Base-by-base conservation (phyloP, 306 rosid species). In the Gillenia trifoliata region DNA sequence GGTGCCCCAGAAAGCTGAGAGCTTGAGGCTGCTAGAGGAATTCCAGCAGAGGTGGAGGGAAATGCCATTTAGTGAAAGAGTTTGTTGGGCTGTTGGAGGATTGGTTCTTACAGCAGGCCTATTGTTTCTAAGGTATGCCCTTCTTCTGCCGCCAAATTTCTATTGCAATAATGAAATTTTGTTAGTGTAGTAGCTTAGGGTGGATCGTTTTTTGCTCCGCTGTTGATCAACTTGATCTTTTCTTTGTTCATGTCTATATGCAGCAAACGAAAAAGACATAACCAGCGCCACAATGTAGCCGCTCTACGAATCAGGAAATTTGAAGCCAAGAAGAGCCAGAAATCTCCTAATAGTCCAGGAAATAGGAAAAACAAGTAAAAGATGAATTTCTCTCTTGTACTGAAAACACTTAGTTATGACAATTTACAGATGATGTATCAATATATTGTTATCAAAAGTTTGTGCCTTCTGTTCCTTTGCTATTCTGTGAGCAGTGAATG, bases 51-150 rank as follows among this genome's bases (percentile, higher is more conserved):
- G 88, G 90, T 29, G 66, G 55, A 84, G 69, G 81, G 76, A 79
- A 72, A 90, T 90, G 95, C 84, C 93, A 57, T 87, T 87, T 47
- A 81, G 59, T 17, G 95, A 92, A 76, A 85, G 86, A 84, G 89
- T 94, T 85, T 90, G 91, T 43, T 94, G 99, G 99, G 96, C 96
- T 36, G 86, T 94, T 2, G 97, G 97, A 79, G 96, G 97, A 82
- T 81, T 94, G 95, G 96, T 92, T 76, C 91, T 94, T 75, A 90
- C 97, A 3, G 92, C 99, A 34, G 97, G 95, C 57, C 78, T 94
- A 82, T 55, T 90, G 76, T 85, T 84, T 86, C 74, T 87, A 59
- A 91, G 99, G 99, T 94, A 54, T 74, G 88, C 64, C n/a, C 57
- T 68, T 57, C 29, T 38, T 11, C 59, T 43, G 6, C 34, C 56